A percentile compares a stretch with the other conserved stretches of the same genome.
phyloP scores from a whole-genome alignment of 2,329 filamentous ascomycete genomes.

The Beauveria australis region DNA sequence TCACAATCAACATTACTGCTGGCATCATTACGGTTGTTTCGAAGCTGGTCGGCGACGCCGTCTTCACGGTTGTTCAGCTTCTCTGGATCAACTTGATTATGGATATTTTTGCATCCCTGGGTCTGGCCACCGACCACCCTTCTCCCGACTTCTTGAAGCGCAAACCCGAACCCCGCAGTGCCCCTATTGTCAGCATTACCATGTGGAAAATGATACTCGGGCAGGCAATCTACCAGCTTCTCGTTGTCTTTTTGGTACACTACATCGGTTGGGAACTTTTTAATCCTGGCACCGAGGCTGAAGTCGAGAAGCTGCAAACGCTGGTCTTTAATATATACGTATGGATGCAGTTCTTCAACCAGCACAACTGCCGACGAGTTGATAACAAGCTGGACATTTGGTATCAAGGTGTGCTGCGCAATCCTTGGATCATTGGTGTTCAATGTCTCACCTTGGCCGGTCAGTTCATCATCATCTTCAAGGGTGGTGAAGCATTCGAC shows the following conservation, averaged over 20 bases:
- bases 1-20: constrained; percentile 55
- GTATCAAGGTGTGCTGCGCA: constrained; percentile 66
- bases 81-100: constrained; percentile 56
- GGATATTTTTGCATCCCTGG: constrained; percentile 50
- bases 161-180: constrained; percentile 21
- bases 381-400: constrained; percentile 75
- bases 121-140: constrained; percentile 33
- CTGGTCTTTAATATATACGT: constrained; percentile 81
- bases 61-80: constrained; percentile 50
- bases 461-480: constrained; percentile 64
- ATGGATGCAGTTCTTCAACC: constrained; percentile 87
- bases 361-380: constrained; percentile 69
- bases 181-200: constrained; percentile 49
- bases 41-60: constrained; percentile 42
- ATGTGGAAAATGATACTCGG: constrained; percentile 85
- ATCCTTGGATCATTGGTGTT: constrained; percentile 68
- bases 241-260: constrained; percentile 53
- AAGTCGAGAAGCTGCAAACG: constrained; percentile 43
- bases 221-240: constrained; percentile 64
- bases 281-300: neutral
- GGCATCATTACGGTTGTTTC: constrained; percentile 51
- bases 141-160: constrained; percentile 25
- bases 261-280: constrained; percentile 48
- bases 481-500: constrained; percentile 60
- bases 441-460: constrained; percentile 59